Percentiles rank a stretch among this genome's conserved stretches.
phyloP scores from a whole-genome alignment of 306 rosid species.

The Betula pendula region DNA sequence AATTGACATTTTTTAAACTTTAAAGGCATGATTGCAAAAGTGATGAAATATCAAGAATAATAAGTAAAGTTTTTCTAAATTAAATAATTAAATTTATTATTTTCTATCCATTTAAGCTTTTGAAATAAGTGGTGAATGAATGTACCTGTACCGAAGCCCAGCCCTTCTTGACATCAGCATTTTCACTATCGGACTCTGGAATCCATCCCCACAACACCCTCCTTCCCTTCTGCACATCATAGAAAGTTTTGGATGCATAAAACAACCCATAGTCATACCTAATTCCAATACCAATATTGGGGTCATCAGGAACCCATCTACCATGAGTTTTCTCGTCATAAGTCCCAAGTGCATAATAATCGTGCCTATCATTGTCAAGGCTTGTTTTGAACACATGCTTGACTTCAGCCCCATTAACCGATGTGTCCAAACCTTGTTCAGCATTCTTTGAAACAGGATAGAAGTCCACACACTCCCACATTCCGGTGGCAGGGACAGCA shows the following conservation, averaged over 20 bases:
- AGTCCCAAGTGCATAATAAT: conserved; percentile 76
- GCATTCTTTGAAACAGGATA: conserved; percentile 50
- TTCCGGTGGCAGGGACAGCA: conserved; percentile 71
- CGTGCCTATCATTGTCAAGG: conserved; percentile 68
- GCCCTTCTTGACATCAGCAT: conserved; percentile 73
- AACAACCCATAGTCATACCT: conserved; percentile 80
- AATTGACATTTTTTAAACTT: too few relatives aligned
- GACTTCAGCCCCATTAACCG: conserved; percentile 51
- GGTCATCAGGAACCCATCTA: conserved; percentile 55
- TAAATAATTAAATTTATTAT: too few relatives aligned
- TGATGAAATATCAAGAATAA: too few relatives aligned
- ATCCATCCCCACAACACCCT: conserved; percentile 97
- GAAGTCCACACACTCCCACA: conserved; percentile 96
- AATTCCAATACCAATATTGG: conserved; percentile 59
- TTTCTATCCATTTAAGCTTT: too few relatives aligned
- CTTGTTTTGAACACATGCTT: conserved; percentile 79
- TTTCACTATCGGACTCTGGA: conserved; percentile 81
- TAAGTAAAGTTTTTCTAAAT: too few relatives aligned
- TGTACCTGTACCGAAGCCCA: conserved; percentile 87
- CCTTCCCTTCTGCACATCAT: conserved; percentile 52
- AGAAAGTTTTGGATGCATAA: conserved; percentile 84
- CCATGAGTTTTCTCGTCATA: conserved; percentile 54
- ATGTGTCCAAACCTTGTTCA: conserved; percentile 59
- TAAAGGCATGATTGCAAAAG: too few relatives aligned
- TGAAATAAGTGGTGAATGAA: too few relatives aligned